These are phyloP conservation scores for Colletotrichum sp. DNA, from an alignment of 2,329 filamentous ascomycete genomes.

Conservation along the genomic window DNA sequence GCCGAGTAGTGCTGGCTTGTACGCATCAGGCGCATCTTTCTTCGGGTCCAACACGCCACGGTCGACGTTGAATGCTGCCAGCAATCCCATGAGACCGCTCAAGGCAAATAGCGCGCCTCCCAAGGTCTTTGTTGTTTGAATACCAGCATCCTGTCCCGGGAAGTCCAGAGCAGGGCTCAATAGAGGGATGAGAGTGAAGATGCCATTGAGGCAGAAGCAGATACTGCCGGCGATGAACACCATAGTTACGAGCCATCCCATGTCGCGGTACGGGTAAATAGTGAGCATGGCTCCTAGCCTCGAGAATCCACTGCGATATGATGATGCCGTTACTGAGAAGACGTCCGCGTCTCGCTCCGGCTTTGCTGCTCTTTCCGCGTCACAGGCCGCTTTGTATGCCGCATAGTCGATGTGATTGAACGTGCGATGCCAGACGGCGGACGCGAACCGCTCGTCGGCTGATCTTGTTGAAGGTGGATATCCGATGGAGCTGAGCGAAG, in stretches of 20 bases:
- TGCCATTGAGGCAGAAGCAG: conserved; percentile 1
- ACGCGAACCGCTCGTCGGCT: conserved; percentile 3
- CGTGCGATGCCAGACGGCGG: conserved; percentile 9
- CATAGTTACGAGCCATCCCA: conserved; percentile 19
- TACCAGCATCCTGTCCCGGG: background rate
- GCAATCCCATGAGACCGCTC: background rate
- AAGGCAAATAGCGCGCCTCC: conserved; percentile 4
- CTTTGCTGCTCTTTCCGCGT: conserved; percentile 6
- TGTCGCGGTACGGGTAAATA: conserved; percentile 15
- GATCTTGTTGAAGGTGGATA: conserved; percentile 3
- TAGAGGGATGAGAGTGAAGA: conserved; percentile 1
- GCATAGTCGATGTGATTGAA: conserved; percentile 19
- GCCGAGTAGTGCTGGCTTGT: conserved; percentile 11
- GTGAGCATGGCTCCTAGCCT: conserved; percentile 12
- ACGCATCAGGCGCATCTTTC: conserved; percentile 7
- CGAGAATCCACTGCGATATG: background rate
- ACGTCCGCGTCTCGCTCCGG: conserved; percentile 5
- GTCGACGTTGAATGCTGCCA: conserved; percentile 17
- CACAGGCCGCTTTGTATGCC: conserved; percentile 15
- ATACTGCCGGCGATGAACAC: background rate
- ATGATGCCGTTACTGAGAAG: background rate
- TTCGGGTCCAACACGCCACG: background rate
- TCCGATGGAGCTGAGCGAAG: conserved; percentile 14
- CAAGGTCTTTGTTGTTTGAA: background rate
- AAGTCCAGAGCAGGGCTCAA: background rate